A percentile compares a stretch with the other conserved stretches of the same genome.
These are phyloP conservation scores for Cutaneotrichosporon sp. DNA, from an alignment of 1,284 basidiomycete species.

Conservation along the genomic window DNA sequence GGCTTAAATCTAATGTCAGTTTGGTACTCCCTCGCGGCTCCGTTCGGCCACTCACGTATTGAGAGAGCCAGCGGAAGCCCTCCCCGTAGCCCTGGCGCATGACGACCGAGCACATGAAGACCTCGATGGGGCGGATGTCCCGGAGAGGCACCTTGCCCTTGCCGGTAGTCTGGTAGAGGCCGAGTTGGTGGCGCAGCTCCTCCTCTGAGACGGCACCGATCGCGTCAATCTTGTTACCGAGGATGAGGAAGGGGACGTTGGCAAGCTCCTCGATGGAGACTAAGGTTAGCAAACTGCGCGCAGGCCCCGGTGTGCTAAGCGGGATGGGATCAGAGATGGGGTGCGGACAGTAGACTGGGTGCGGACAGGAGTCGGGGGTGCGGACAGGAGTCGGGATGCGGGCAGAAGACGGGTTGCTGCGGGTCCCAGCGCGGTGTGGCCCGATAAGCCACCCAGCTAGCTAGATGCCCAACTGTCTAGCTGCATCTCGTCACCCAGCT, in stretches of 20 bases:
- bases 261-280: conserved; percentile 78
- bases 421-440: no score
- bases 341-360: no score
- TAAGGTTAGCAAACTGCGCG: conserved; percentile 13
- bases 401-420: no score
- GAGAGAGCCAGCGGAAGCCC: conserved; percentile 97
- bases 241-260: conserved; percentile 96
- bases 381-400: no score
- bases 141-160: conserved; percentile 97
- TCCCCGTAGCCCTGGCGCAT: conserved; percentile 99
- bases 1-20: conserved; percentile 3
- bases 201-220: conserved; percentile 95
- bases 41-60: conserved; percentile 66
- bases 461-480: no score
- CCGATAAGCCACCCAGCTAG: no score
- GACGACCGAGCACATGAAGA: conserved; percentile 99
- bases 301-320: no score
- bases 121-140: conserved; percentile 96
- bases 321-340: no score
- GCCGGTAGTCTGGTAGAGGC: conserved; percentile 97
- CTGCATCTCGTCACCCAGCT: no score
- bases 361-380: no score
- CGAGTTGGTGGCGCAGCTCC: conserved; percentile 90
- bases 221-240: conserved; percentile 99
- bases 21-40: neutral